Conservation (phyloP, 306 rosid species). For the Casuarina equisetifolia region DNA sequence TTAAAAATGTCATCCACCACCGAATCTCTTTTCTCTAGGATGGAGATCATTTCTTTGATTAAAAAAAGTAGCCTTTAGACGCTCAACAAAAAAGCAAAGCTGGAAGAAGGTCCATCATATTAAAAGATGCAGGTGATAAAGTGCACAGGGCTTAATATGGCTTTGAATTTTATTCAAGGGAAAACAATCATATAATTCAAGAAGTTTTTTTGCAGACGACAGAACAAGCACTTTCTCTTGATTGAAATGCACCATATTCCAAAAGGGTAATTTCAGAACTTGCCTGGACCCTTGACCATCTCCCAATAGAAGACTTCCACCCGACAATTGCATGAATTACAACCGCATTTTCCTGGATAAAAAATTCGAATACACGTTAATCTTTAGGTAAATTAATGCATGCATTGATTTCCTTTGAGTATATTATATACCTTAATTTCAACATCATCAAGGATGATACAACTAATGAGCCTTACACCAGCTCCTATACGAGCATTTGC, state of each 20-base stretch:
- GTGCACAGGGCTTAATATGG: neutral
- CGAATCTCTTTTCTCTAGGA: neutral
- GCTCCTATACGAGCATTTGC: slow-evolving; percentile 98
- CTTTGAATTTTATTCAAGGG: neutral
- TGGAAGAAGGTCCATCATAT: neutral
- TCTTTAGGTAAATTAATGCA: slow-evolving; percentile 1
- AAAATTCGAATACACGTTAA: neutral
- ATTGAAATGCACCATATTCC: slow-evolving; percentile 1
- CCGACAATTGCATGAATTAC: slow-evolving; percentile 88
- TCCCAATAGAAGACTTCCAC: slow-evolving; percentile 91
- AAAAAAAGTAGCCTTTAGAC: neutral
- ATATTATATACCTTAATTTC: slow-evolving; percentile 70
- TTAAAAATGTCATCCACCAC: neutral
- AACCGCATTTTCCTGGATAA: slow-evolving; percentile 82
- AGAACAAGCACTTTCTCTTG: neutral
- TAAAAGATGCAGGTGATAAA: neutral
- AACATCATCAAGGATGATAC: slow-evolving; percentile 84
- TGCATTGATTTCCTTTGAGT: slow-evolving; percentile 12
- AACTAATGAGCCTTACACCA: slow-evolving; percentile 85
- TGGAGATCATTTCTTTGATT: neutral
- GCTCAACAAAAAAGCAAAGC: neutral
- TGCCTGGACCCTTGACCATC: slow-evolving; percentile 94
- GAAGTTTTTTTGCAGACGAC: slow-evolving; percentile 6
- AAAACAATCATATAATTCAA: neutral
- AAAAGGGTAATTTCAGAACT: slow-evolving; percentile 29